Percentiles rank a stretch among this genome's conserved stretches.
Conservation (phyloP, 2,329 filamentous ascomycete species). For the Aspergillus arachidicola region DNA sequence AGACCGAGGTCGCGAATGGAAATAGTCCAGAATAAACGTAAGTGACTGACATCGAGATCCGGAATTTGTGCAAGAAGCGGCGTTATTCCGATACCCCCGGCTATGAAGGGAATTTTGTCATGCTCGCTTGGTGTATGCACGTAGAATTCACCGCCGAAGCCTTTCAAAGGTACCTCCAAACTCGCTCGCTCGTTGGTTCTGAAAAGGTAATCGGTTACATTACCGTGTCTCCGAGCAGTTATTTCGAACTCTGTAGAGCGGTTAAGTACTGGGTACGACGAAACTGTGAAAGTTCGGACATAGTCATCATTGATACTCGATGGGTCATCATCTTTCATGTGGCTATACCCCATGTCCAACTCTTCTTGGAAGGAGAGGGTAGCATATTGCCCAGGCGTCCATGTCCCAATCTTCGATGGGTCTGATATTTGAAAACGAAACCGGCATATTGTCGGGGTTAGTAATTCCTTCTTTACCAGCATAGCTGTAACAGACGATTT, state of each 20-base stretch:
- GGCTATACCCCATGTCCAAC: conserved; percentile 72
- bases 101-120: conserved; percentile 63
- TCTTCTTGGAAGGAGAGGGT: conserved; percentile 72
- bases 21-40: conserved; percentile 71
- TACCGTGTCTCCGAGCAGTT: conserved; percentile 69
- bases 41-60: conserved; percentile 47
- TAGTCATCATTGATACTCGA: conserved; percentile 81
- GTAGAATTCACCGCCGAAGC: conserved; percentile 70
- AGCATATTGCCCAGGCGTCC: conserved; percentile 74
- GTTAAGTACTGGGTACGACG: conserved; percentile 55
- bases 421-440: conserved; percentile 61
- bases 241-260: conserved; percentile 64
- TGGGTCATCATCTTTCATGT: conserved; percentile 83
- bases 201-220: conserved; percentile 68
- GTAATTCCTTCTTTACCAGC: conserved; percentile 58
- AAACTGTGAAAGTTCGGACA: conserved; percentile 80
- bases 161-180: conserved; percentile 68
- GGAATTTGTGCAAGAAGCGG: conserved; percentile 73
- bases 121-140: conserved; percentile 36
- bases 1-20: conserved; percentile 63
- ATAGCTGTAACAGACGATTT: conserved; percentile 49
- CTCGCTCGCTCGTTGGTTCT: conserved; percentile 54
- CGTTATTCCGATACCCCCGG: conserved; percentile 81
- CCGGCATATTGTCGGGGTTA: conserved; percentile 69
- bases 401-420: conserved; percentile 44